Conservation (phyloP, 176 grass and related monocot genomes). For the Saccharum spontaneum region DNA sequence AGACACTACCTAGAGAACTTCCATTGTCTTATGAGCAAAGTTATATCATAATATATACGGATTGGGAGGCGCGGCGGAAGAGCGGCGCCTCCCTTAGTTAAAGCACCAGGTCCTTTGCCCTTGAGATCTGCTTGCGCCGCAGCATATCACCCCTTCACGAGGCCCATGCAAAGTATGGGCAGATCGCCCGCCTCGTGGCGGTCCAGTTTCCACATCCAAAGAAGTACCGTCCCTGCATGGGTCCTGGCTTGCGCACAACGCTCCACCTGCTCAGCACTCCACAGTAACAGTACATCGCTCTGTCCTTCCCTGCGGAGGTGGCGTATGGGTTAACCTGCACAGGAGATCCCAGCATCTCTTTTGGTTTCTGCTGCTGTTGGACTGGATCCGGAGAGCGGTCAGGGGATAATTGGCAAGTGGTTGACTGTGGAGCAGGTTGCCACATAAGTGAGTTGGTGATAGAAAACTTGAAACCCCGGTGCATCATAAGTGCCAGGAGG, state of each 20-base stretch:
- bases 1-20: slow-evolving; percentile 62
- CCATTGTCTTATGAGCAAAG: slow-evolving; percentile 55
- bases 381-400: slow-evolving; percentile 24
- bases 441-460: slow-evolving; percentile 78
- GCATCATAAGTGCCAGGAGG: slow-evolving; percentile 78
- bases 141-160: slow-evolving; percentile 25
- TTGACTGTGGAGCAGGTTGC: slow-evolving; percentile 31
- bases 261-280: slow-evolving; percentile 74
- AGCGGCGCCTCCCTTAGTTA: slow-evolving; percentile 45
- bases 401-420: slow-evolving; percentile 37
- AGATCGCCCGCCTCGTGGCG: slow-evolving; percentile 60
- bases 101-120: slow-evolving; percentile 39
- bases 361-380: slow-evolving; percentile 37
- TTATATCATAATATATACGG: slow-evolving; percentile 67
- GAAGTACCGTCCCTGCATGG: slow-evolving; percentile 75
- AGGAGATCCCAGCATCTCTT: slow-evolving; percentile 34
- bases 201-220: slow-evolving; percentile 94
- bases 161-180: slow-evolving; percentile 76
- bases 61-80: slow-evolving; percentile 24
- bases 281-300: slow-evolving; percentile 66
- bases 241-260: slow-evolving; percentile 75
- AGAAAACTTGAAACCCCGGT: slow-evolving; percentile 82
- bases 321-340: slow-evolving; percentile 48
- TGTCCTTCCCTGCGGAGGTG: slow-evolving; percentile 35
- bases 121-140: slow-evolving; percentile 18